Percentiles rank a stretch among this genome's conserved stretches.
Conservation (phyloP, 352 stramenopile genomes). For the Discostella stelligera region DNA sequence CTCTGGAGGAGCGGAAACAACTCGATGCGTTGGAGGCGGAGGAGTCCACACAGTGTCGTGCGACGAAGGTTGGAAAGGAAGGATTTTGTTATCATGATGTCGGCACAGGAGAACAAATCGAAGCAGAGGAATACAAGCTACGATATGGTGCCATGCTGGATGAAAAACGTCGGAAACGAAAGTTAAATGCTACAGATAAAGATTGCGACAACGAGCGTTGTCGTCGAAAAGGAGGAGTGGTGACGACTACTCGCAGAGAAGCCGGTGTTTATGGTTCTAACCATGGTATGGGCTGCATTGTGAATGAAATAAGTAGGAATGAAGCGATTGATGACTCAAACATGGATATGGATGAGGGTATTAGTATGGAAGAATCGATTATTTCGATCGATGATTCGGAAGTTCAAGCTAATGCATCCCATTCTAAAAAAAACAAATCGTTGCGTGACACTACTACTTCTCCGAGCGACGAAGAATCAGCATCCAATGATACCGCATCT, state of each 20-base stretch:
- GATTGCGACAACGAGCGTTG: neutral
- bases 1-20: slow-evolving; percentile 39
- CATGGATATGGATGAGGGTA: slow-evolving; percentile 26
- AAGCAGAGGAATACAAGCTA: slow-evolving; percentile 24
- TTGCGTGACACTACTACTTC: neutral
- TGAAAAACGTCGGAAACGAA: slow-evolving; percentile 1
- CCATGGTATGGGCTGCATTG: neutral
- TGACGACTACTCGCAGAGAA: neutral
- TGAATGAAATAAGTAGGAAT: no score
- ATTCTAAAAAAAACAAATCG: neutral
- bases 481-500: neutral
- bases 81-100: slow-evolving; percentile 39
- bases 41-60: slow-evolving; percentile 27
- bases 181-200: neutral
- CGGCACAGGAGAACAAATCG: slow-evolving; percentile 11
- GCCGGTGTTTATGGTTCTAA: neutral
- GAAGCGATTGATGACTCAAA: slow-evolving; percentile 26
- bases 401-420: neutral
- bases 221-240: neutral
- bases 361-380: slow-evolving; percentile 32
- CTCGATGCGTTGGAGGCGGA: slow-evolving; percentile 16
- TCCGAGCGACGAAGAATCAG: neutral
- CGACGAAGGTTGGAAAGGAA: slow-evolving; percentile 11
- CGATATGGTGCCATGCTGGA: slow-evolving; percentile 37
- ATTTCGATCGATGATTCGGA: slow-evolving; percentile 23